A percentile compares a stretch with the other conserved stretches of the same genome.
phyloP scores from a whole-genome alignment of 495 filamentous ascomycete genomes.

The Aspergillus saccharolyticus region DNA sequence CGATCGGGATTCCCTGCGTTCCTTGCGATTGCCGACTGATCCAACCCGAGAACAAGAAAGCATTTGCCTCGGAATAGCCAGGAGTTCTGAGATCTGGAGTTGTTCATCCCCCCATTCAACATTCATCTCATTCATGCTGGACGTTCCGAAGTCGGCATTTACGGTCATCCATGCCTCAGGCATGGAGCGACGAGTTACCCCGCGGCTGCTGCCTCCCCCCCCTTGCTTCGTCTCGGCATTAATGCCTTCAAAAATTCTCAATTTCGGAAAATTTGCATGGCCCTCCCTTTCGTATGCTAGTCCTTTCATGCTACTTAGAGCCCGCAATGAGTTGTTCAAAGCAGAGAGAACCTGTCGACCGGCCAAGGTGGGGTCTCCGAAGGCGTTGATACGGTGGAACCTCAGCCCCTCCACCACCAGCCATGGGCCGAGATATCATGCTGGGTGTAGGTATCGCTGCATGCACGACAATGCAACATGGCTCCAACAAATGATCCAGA shows the following conservation, averaged over 20 bases:
- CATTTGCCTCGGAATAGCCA: background rate
- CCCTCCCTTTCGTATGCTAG: too few species aligned
- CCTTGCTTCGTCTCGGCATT: background rate
- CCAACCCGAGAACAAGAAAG: background rate
- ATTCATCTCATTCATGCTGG: too few species aligned
- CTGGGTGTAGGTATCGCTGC: background rate
- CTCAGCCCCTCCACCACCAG: background rate
- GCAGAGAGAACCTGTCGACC: background rate
- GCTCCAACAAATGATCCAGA: background rate
- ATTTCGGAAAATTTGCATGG: background rate
- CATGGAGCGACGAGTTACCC: background rate
- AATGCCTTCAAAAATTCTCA: background rate
- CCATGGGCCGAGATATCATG: background rate
- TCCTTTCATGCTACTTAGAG: too few species aligned
- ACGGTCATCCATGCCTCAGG: background rate
- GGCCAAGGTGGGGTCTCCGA: background rate
- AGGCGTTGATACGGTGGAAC: background rate
- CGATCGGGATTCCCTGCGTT: background rate
- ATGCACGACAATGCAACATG: background rate
- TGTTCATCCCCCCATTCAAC: background rate
- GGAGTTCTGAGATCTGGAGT: background rate
- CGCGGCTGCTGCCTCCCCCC: too few species aligned
- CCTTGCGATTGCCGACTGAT: background rate
- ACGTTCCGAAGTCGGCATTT: background rate
- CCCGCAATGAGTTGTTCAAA: background rate